These are phyloP conservation scores for Bullera alba DNA, from an alignment of 768 basidiomycete genomes.

Conservation along the genomic window DNA sequence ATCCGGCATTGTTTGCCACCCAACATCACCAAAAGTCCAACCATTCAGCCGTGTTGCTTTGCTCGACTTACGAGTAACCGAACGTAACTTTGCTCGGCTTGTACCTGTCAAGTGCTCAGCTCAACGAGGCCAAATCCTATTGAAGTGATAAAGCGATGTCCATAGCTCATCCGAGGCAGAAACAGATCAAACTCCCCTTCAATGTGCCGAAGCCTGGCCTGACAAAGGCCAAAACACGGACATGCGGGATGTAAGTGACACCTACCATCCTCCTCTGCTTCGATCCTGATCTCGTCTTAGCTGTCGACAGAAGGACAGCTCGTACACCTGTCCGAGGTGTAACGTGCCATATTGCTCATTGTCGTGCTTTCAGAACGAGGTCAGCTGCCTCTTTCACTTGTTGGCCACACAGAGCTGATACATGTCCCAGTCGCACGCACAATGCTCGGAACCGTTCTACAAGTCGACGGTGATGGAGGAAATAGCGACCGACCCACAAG, in stretches of 20 bases:
- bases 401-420: slow-evolving; percentile 5
- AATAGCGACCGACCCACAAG: slow-evolving; percentile 42
- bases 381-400: slow-evolving; percentile 15
- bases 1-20: too few species aligned
- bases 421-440: slow-evolving; percentile 21
- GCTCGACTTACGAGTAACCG: too few species aligned
- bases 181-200: slow-evolving; percentile 36
- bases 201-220: slow-evolving; percentile 23
- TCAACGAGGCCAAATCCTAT: too few species aligned
- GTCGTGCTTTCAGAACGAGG: slow-evolving; percentile 25
- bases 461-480: slow-evolving; percentile 25
- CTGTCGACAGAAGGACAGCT: slow-evolving; percentile 32
- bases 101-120: too few species aligned
- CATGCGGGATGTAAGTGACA: slow-evolving; percentile 37
- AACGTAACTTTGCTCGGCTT: too few species aligned
- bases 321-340: slow-evolving; percentile 41
- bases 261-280: neutral
- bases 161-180: slow-evolving; percentile 29
- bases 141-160: too few species aligned
- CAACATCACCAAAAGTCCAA: too few species aligned
- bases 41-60: too few species aligned
- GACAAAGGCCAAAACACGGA: slow-evolving; percentile 7
- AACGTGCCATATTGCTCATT: slow-evolving; percentile 33
- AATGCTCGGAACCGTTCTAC: slow-evolving; percentile 42
- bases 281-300: slow-evolving; percentile 13